These are phyloP conservation scores for Plasmodium knowlesi DNA, from an alignment of 169 alveolate genomes.

Conservation along the genomic window DNA sequence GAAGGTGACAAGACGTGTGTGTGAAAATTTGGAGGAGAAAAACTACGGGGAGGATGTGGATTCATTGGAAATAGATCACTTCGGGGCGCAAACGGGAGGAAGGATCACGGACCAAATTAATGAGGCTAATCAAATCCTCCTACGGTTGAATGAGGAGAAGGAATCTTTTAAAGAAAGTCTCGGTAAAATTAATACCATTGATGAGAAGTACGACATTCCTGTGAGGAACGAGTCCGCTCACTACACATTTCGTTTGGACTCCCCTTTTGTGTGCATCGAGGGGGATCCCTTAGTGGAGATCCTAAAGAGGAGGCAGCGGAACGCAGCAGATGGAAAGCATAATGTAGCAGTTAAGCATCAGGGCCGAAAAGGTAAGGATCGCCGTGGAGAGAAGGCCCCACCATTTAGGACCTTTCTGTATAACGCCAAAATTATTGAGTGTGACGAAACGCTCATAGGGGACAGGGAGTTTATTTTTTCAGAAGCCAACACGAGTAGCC, in stretches of 20 bases:
- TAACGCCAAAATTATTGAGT: conserved; percentile 51
- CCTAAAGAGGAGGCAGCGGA: conserved; percentile 1
- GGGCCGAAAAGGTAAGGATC: background rate
- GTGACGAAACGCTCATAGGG: conserved; percentile 38
- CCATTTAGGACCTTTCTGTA: conserved; percentile 27
- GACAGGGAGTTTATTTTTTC: conserved; percentile 32
- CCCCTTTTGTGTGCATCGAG: conserved; percentile 10
- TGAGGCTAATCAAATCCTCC: conserved; percentile 63
- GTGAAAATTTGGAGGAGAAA: conserved; percentile 38
- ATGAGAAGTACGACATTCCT: conserved; percentile 49
- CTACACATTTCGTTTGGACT: conserved; percentile 19
- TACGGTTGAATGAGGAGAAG: conserved; percentile 59
- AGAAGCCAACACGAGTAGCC: background rate
- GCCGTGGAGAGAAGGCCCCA: background rate
- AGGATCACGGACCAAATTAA: conserved; percentile 1
- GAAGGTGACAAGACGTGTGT: conserved; percentile 8
- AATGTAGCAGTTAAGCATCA: background rate
- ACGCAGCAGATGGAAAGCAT: too few relatives aligned
- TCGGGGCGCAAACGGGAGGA: background rate
- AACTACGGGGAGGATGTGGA: background rate
- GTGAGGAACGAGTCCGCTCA: background rate
- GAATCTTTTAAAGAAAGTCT: conserved; percentile 15
- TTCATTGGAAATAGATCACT: background rate
- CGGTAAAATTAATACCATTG: conserved; percentile 18
- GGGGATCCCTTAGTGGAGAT: conserved; percentile 1